phyloP scores from a whole-genome alignment of 176 grass and related monocot species.

The Otatea glauca region DNA sequence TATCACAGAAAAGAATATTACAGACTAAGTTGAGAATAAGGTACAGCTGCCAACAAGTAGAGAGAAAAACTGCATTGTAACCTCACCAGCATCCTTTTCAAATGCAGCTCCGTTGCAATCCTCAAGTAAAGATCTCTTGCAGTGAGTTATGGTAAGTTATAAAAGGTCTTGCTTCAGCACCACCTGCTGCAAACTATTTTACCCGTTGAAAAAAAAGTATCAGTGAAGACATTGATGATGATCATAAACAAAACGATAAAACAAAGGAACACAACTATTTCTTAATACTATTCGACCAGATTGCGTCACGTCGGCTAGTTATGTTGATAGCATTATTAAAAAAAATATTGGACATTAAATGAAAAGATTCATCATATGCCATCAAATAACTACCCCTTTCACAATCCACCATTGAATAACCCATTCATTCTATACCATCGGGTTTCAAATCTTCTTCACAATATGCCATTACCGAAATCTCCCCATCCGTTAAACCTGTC shows the following conservation, averaged over 20 bases:
- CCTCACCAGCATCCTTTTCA: slow-evolving; percentile 99
- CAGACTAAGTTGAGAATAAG: slow-evolving; percentile 16
- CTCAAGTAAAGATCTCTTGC: slow-evolving; percentile 99
- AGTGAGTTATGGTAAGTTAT: slow-evolving; percentile 98
- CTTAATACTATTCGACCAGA: background rate
- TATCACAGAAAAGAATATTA: slow-evolving; percentile 6
- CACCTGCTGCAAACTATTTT: slow-evolving; percentile 84
- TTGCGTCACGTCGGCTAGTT: background rate
- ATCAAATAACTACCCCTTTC: no score
- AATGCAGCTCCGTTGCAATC: slow-evolving; percentile 94
- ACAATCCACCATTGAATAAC: no score
- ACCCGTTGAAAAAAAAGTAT: slow-evolving; percentile 28
- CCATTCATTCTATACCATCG: no score
- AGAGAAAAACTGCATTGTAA: slow-evolving; percentile 36
- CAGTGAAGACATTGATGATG: slow-evolving; percentile 15
- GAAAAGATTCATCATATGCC: no score
- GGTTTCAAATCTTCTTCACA: no score
- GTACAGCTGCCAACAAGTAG: background rate
- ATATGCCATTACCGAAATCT: no score
- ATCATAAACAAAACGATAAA: slow-evolving; percentile 33
- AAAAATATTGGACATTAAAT: background rate
- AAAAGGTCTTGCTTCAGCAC: slow-evolving; percentile 97
- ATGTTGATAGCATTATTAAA: background rate
- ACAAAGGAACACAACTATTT: slow-evolving; percentile 27
- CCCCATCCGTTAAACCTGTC: no score